Evolutionary conservation across 495 filamentous ascomycete genomes (phyloP).

Genomic region (Daldinia bambusicola): DNA sequence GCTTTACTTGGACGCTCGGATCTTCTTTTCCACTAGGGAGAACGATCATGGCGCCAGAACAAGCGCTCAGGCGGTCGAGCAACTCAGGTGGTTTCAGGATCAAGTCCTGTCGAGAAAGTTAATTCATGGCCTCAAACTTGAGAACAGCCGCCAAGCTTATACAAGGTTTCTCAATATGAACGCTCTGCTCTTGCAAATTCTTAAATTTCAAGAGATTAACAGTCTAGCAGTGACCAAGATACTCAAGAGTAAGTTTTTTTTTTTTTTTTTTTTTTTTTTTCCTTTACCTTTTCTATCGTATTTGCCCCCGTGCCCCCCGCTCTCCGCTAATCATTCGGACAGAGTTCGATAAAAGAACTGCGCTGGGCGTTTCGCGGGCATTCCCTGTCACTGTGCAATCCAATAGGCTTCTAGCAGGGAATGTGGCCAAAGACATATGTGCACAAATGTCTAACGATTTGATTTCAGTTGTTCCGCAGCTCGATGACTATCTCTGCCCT

Average conservation of each 20-base stretch:
- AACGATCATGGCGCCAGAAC: slow-evolving; percentile 66
- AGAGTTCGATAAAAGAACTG: slow-evolving; percentile 85
- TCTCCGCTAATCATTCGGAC: slow-evolving; percentile 23
- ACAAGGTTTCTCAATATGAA: slow-evolving; percentile 72
- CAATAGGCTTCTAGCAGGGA: slow-evolving; percentile 62
- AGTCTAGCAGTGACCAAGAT: slow-evolving; percentile 76
- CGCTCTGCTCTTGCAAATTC: slow-evolving; percentile 67
- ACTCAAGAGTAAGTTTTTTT: slow-evolving; percentile 73
- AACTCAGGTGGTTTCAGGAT: slow-evolving; percentile 67
- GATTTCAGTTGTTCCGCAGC: slow-evolving; percentile 71
- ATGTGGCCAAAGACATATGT: slow-evolving; percentile 72
- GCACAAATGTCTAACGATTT: slow-evolving; percentile 71
- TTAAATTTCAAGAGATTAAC: slow-evolving; percentile 81
- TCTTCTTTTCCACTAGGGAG: slow-evolving; percentile 78
- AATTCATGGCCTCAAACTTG: slow-evolving; percentile 65
- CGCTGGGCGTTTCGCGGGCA: slow-evolving; percentile 65
- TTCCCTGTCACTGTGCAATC: slow-evolving; percentile 64
- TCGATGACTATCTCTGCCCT: slow-evolving; percentile 79
- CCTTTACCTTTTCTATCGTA: too few species aligned
- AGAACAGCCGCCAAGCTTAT: slow-evolving; percentile 66
- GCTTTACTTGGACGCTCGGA: slow-evolving; percentile 71
- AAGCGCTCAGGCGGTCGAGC: slow-evolving; percentile 61
- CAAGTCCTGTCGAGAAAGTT: slow-evolving; percentile 65
- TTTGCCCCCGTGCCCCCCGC: too few species aligned
- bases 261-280: too few species aligned